A percentile compares a stretch with the other conserved stretches of the same genome.
These are phyloP conservation scores for Sarocladium brachiariae DNA, from an alignment of 2,329 filamentous ascomycete species.

Conservation along the genomic window DNA sequence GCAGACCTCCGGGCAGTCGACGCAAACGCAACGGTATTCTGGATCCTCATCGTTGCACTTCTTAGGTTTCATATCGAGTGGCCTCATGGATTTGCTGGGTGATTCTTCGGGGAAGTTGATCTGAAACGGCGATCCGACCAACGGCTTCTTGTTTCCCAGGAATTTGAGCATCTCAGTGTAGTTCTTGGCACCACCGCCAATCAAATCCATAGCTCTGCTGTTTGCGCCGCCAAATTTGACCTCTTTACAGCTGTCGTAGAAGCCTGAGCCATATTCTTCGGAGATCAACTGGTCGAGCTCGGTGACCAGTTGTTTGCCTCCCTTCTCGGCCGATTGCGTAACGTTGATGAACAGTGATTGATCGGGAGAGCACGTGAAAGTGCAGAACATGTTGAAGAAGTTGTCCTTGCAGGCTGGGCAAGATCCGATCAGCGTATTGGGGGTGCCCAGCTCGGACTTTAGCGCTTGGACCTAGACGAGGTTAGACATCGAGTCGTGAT, in stretches of 20 bases:
- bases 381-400: slow-evolving; percentile 98
- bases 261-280: slow-evolving; percentile 73
- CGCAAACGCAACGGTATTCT: slow-evolving; percentile 81
- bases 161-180: slow-evolving; percentile 85
- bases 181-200: slow-evolving; percentile 90
- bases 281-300: slow-evolving; percentile 88
- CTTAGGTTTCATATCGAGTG: slow-evolving; percentile 66
- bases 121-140: slow-evolving; percentile 88
- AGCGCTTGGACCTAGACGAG: slow-evolving; percentile 62
- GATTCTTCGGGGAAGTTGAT: slow-evolving; percentile 78
- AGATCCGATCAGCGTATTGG: slow-evolving; percentile 81
- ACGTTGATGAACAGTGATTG: slow-evolving; percentile 95
- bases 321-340: slow-evolving; percentile 62
- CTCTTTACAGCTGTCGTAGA: slow-evolving; percentile 97
- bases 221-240: slow-evolving; percentile 97
- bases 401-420: slow-evolving; percentile 97
- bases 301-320: slow-evolving; percentile 60
- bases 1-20: slow-evolving; percentile 85
- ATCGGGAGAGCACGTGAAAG: slow-evolving; percentile 95
- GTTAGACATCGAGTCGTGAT: too few relatives aligned
- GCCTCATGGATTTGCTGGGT: slow-evolving; percentile 61
- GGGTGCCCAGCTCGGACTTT: slow-evolving; percentile 77
- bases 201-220: slow-evolving; percentile 88
- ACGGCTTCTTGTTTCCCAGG: slow-evolving; percentile 78
- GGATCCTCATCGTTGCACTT: slow-evolving; percentile 87